A percentile compares a stretch with the other conserved stretches of the same genome.
These are phyloP conservation scores for Austropuccinia psidii DNA, from an alignment of 1,284 basidiomycete genomes.

Conservation along the genomic window DNA sequence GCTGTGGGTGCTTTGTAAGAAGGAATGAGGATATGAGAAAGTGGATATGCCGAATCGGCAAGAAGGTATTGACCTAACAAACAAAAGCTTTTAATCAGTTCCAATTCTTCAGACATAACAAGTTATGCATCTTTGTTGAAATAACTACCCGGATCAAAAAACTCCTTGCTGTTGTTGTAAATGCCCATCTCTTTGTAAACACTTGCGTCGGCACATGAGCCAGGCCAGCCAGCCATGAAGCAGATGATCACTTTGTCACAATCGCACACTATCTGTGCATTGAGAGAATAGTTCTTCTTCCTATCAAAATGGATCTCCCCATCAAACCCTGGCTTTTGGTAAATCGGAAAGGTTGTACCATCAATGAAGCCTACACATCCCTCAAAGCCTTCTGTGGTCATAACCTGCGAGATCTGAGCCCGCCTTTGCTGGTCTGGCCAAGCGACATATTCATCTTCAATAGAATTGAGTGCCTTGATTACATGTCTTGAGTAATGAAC, in stretches of 20 bases:
- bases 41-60: neutral
- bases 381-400: neutral
- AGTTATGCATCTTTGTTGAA: too few relatives aligned
- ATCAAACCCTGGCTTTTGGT: neutral
- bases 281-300: neutral
- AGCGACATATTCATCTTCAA: neutral
- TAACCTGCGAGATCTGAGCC: neutral
- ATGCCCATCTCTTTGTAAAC: neutral
- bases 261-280: neutral
- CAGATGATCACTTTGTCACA: neutral
- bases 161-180: neutral
- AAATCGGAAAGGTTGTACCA: neutral
- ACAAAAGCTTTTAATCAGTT: neutral
- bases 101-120: neutral
- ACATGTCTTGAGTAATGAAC: neutral
- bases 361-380: neutral
- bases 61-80: neutral
- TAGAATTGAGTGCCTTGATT: neutral
- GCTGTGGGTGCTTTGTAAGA: slow-evolving; percentile 13
- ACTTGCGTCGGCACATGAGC: neutral
- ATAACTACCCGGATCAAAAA: neutral
- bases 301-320: neutral
- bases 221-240: neutral
- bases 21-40: neutral
- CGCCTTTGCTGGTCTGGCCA: neutral